Conservation (phyloP, 2,329 filamentous ascomycete species). For the Biscogniauxia mediterranea region DNA sequence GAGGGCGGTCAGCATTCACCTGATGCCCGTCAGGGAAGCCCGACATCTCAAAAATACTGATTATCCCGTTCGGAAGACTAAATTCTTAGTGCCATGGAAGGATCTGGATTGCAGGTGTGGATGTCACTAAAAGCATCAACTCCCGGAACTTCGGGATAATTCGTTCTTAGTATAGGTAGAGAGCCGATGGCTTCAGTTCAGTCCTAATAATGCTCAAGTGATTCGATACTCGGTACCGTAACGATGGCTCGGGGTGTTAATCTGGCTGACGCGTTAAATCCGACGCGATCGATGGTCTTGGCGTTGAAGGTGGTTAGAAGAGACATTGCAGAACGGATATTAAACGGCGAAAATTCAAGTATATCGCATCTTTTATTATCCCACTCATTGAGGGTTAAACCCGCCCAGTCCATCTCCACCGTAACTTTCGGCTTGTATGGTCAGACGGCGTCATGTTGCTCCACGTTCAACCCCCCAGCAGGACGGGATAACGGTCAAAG, state of each 20-base stretch:
- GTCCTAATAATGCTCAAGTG: background rate
- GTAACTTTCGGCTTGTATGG: background rate
- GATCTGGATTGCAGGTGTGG: background rate
- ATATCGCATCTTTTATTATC: background rate
- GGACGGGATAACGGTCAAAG: background rate
- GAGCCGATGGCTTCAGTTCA: background rate
- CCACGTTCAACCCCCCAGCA: background rate
- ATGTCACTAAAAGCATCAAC: background rate
- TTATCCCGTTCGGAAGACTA: background rate
- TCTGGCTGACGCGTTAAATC: background rate
- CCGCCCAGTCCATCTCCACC: background rate
- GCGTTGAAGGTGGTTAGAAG: background rate
- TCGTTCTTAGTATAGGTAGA: background rate
- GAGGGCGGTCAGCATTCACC: conserved; percentile 7
- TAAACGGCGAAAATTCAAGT: background rate
- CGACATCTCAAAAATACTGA: background rate
- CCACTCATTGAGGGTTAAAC: background rate
- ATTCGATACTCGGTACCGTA: background rate
- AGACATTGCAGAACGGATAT: background rate
- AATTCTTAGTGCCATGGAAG: background rate
- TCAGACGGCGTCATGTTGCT: background rate
- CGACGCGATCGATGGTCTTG: background rate
- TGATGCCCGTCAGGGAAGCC: background rate
- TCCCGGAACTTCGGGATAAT: background rate
- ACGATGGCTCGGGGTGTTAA: background rate